Percentiles rank a stretch among this genome's conserved stretches.
Evolutionary conservation across 257 asterid species (phyloP).

Genomic region (Scutellaria minor): DNA sequence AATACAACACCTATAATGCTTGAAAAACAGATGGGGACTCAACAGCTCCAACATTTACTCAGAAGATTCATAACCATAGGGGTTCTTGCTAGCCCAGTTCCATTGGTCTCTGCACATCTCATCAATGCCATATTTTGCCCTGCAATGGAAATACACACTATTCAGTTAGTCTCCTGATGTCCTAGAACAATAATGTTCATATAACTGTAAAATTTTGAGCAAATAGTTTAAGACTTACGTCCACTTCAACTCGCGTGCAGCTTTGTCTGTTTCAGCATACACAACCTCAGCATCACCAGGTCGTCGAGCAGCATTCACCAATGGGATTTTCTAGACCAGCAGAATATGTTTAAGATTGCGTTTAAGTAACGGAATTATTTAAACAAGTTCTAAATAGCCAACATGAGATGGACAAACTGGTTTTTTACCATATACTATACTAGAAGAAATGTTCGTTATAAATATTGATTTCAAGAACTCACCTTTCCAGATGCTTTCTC

Average conservation of each 20-base stretch:
- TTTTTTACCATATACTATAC: background rate
- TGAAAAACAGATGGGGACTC: background rate
- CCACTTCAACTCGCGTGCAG: slow-evolving; percentile 89
- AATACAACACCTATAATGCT: slow-evolving; percentile 9
- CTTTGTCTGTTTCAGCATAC: slow-evolving; percentile 85
- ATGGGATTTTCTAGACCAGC: slow-evolving; percentile 71
- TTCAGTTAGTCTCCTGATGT: background rate
- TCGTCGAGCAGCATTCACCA: slow-evolving; percentile 84
- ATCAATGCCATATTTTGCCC: slow-evolving; percentile 79
- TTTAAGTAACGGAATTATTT: background rate
- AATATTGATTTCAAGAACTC: slow-evolving; percentile 29
- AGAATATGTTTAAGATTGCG: background rate
- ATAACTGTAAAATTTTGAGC: background rate
- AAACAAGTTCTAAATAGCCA: background rate
- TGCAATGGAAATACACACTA: slow-evolving; percentile 30
- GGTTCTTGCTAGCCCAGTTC: slow-evolving; percentile 99
- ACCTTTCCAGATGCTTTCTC: slow-evolving; percentile 99
- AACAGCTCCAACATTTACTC: slow-evolving; percentile 30
- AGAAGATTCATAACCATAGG: slow-evolving; percentile 72
- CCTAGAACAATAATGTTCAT: background rate
- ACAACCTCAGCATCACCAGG: slow-evolving; percentile 98
- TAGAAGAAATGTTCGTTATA: background rate
- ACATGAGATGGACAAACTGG: background rate
- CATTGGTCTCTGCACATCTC: slow-evolving; percentile 97
- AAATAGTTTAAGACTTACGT: slow-evolving; percentile 57